Evolutionary conservation across 352 stramenopile genomes (phyloP).

Genomic region (Bremia lactucae): DNA sequence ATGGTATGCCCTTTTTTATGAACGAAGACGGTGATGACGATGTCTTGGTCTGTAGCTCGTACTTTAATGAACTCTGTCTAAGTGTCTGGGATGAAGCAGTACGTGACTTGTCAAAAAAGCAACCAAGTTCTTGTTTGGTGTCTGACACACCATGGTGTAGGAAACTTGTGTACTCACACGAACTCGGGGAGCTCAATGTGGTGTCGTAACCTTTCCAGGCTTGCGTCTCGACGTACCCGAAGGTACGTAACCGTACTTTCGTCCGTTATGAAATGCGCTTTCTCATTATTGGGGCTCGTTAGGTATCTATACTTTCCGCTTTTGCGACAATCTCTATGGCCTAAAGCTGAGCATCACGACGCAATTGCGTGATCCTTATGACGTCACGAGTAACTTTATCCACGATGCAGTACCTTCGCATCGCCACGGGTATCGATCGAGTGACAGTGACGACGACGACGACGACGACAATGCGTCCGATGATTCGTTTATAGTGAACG

Average conservation of each 20-base stretch:
- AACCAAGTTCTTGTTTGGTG: too few relatives aligned
- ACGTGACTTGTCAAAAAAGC: constrained; percentile 2
- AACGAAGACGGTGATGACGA: constrained; percentile 58
- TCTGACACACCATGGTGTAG: too few relatives aligned
- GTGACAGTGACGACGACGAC: constrained; percentile 36
- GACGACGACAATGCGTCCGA: constrained; percentile 37
- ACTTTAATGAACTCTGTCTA: constrained; percentile 58
- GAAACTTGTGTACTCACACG: constrained; percentile 53
- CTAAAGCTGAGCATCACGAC: constrained; percentile 46
- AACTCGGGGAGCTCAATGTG: constrained; percentile 31
- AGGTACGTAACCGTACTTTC: constrained; percentile 22
- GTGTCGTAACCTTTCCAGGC: constrained; percentile 43
- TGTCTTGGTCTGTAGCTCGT: constrained; percentile 37
- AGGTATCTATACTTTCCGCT: constrained; percentile 67
- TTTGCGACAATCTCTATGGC: constrained; percentile 51
- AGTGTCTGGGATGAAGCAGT: constrained; percentile 45
- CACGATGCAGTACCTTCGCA: constrained; percentile 27
- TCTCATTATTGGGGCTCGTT: constrained; percentile 1
- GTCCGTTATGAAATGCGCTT: background rate
- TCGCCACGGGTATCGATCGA: too few relatives aligned
- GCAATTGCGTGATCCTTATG: constrained; percentile 30
- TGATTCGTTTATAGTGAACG: constrained; percentile 65
- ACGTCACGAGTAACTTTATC: constrained; percentile 35
- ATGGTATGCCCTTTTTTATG: constrained; percentile 61
- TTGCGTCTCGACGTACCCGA: constrained; percentile 53